phyloP scores from a whole-genome alignment of 2,329 filamentous ascomycete genomes.

The Talaromyces atroroseus region DNA sequence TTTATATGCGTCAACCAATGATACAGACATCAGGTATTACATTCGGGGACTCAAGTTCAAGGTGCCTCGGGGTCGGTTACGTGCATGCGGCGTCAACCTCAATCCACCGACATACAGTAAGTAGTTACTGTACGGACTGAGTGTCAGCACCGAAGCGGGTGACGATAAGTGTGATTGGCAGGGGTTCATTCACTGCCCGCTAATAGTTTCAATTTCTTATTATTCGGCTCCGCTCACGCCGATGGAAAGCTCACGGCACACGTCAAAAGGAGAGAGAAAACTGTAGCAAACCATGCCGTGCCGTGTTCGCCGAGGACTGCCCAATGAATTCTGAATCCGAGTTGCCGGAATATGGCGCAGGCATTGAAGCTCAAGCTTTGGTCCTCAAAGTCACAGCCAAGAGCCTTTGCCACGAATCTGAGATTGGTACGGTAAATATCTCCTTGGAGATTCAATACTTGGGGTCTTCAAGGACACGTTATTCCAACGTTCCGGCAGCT shows the following conservation, averaged over 20 bases:
- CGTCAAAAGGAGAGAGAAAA: not conserved
- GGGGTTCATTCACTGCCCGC: not conserved
- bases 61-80: not conserved
- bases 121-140: not conserved
- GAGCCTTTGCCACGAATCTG: conserved; percentile 20
- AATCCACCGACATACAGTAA: not conserved
- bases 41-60: not conserved
- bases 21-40: not conserved
- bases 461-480: no score
- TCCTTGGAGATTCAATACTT: not conserved
- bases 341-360: conserved; percentile 19
- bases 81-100: not conserved
- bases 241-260: not conserved
- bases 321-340: conserved; percentile 19
- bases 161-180: not conserved
- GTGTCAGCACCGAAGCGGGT: not conserved
- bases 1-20: not conserved
- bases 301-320: conserved; percentile 7
- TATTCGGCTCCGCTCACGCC: no score
- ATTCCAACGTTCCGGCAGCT: no score
- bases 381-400: conserved; percentile 19
- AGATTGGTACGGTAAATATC: conserved; percentile 9
- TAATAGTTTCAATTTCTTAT: no score
- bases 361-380: conserved; percentile 20
- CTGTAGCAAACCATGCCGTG: no score